Evolutionary conservation across 192 early-diverging fungal genomes (phyloP), one percentile per base, ranked within the genome.

Genomic region (Physocladia obscura): DNA sequence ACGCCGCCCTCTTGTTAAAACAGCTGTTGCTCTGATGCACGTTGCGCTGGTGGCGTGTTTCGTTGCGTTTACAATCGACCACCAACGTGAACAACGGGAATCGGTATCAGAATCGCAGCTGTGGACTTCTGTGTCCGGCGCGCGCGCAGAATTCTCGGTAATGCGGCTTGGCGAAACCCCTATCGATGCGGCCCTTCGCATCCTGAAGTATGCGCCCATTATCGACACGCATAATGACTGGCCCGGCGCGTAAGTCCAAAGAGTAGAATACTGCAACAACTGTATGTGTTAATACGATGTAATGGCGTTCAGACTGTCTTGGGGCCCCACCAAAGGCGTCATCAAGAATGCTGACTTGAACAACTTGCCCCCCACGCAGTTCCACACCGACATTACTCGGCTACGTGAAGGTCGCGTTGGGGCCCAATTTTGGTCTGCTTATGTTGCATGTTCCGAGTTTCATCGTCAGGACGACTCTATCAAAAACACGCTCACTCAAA

Each of bases 371-470:
- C 3, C n/a, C n/a, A 58, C 30, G 68, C 36, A 40, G 51, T 71
- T 74, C 27, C 57, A 61, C 24, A 65, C 52, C 21, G 80, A 81
- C 57, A 69, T 79, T 38, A 70, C 26, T 3, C 55, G 79, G 4
- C 35, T 81, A 3, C 56, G 59, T 19, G 2, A 70, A 36, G 76
- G 79, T n/a, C 22, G 48, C 39, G 65, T 67, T 50, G 68, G 70
- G 30, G 78, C 30, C 4, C 77, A 77, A 61, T 80, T 82, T 49
- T 80, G 81, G 81, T 71, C 67, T 29, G 78, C 74, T 3, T 80
- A 67, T 47, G 61, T 77, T 32, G 40, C 11, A 8, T 79, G 81
- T 49, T 8, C 24, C 22, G 60, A 73, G 37, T 72, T 48, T 49
- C 38, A 26, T 2, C 35, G 52, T 3, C 37, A 67, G 19, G 44